Evolutionary conservation across 1,139 yeast species (phyloP).

Genomic region (Lodderomyces elongisporus): DNA sequence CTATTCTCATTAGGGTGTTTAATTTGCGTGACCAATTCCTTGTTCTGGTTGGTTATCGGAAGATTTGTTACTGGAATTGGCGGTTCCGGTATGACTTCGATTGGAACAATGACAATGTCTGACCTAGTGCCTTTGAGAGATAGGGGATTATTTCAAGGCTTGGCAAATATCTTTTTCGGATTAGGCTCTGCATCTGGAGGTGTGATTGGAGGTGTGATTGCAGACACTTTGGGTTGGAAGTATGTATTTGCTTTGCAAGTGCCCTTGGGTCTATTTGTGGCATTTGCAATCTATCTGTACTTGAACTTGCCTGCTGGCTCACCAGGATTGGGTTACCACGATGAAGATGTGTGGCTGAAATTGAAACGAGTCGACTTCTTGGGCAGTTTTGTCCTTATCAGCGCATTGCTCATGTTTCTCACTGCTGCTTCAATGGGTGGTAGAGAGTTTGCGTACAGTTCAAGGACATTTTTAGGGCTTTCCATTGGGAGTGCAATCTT

Average conservation of each 20-base stretch:
- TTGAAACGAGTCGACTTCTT: slow-evolving; percentile 62
- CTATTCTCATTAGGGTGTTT: slow-evolving; percentile 38
- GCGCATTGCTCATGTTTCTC: slow-evolving; percentile 48
- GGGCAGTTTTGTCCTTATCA: slow-evolving; percentile 62
- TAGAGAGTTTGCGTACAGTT: slow-evolving; percentile 40
- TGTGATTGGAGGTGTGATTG: slow-evolving; percentile 59
- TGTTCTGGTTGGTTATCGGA: slow-evolving; percentile 51
- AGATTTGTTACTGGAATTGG: slow-evolving; percentile 53
- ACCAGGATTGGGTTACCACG: slow-evolving; percentile 43
- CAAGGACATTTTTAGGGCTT: slow-evolving; percentile 29
- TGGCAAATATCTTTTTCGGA: slow-evolving; percentile 45
- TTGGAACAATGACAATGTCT: slow-evolving; percentile 49
- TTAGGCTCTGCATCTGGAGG: slow-evolving; percentile 57
- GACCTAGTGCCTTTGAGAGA: slow-evolving; percentile 50
- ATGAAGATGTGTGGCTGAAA: slow-evolving; percentile 32
- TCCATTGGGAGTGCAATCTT: slow-evolving; percentile 17
- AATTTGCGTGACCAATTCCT: slow-evolving; percentile 37
- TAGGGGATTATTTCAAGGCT: slow-evolving; percentile 50
- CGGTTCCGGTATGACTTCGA: slow-evolving; percentile 51
- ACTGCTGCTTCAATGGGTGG: slow-evolving; percentile 71
- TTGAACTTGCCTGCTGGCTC: slow-evolving; percentile 46
- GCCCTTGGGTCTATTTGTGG: slow-evolving; percentile 58
- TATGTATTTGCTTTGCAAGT: slow-evolving; percentile 49
- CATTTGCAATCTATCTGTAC: slow-evolving; percentile 29
- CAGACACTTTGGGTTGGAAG: slow-evolving; percentile 79